A percentile compares a stretch with the other conserved stretches of the same genome.
Conservation (phyloP, 768 basidiomycete genomes). For the Lactarius indigo region DNA sequence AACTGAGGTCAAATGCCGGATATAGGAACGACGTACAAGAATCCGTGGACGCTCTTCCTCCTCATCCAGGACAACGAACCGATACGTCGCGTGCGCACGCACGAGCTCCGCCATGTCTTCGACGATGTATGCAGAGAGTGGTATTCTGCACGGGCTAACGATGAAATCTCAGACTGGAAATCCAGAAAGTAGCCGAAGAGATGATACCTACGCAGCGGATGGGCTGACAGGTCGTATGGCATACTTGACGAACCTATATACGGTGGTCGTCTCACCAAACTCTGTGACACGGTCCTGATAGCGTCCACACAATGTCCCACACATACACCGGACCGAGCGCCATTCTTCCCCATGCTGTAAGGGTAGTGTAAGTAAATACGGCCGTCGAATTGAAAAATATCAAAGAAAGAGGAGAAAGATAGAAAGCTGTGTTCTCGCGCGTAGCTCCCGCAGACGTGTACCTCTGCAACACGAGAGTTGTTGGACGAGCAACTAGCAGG, state of each 20-base stretch:
- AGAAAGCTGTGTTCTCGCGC: constrained; percentile 65
- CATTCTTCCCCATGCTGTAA: constrained; percentile 59
- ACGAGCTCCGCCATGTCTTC: constrained; percentile 91
- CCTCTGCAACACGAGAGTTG: constrained; percentile 82
- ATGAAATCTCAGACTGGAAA: constrained; percentile 2
- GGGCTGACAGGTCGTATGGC: constrained; percentile 70
- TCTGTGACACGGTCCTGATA: constrained; percentile 48
- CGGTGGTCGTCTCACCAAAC: constrained; percentile 34
- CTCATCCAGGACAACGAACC: constrained; percentile 85
- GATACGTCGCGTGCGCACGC: constrained; percentile 89
- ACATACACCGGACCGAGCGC: constrained; percentile 67
- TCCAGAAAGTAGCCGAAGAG: neutral
- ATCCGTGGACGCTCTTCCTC: constrained; percentile 78
- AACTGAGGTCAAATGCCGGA: neutral
- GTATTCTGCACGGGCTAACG: constrained; percentile 42
- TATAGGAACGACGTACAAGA: constrained; percentile 52
- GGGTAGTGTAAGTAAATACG: constrained; percentile 13
- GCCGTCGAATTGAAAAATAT: constrained; percentile 12
- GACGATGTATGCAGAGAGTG: constrained; percentile 84
- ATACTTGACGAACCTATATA: constrained; percentile 79
- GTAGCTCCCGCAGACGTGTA: constrained; percentile 82
- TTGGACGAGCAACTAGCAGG: constrained; percentile 56
- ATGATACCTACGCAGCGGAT: constrained; percentile 52
- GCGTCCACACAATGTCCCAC: constrained; percentile 79
- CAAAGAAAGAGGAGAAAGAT: constrained; percentile 23